Conservation (phyloP, 2,329 filamentous ascomycete species). For the Trichoderma semiorbis region DNA sequence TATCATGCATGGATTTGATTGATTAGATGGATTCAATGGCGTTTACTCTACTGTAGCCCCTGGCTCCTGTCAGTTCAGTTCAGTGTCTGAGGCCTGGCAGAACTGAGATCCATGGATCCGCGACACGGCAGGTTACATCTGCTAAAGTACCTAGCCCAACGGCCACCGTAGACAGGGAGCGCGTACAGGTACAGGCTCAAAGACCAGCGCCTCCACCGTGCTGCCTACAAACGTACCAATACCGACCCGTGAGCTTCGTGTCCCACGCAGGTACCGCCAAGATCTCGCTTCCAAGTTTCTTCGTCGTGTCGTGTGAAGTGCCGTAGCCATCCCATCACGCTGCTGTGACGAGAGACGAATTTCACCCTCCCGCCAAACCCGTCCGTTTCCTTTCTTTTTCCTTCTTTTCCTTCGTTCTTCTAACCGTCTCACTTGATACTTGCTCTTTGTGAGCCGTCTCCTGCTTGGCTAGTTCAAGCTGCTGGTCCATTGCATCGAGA, state of each 20-base stretch:
- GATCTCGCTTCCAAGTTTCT: neutral
- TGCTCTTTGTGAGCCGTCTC: neutral
- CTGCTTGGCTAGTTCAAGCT: neutral
- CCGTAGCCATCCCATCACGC: neutral
- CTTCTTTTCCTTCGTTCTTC: neutral
- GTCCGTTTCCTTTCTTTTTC: neutral
- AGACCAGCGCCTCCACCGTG: neutral
- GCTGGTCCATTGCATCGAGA: neutral
- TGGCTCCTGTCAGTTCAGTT: slow-evolving; percentile 12
- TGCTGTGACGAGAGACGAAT: neutral
- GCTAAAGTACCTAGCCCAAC: neutral
- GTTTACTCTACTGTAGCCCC: neutral
- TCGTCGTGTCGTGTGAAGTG: neutral
- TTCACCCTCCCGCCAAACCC: neutral
- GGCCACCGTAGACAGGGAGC: neutral
- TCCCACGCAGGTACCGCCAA: neutral
- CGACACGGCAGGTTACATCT: slow-evolving; percentile 8
- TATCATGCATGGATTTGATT: too few species aligned
- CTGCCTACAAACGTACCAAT: neutral
- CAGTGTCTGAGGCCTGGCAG: slow-evolving; percentile 7
- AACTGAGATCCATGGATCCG: slow-evolving; percentile 3
- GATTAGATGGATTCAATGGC: too few species aligned
- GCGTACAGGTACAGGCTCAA: neutral
- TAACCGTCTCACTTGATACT: neutral
- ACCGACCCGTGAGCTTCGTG: neutral